Evolutionary conservation across 805 yeast species (phyloP), one percentile per base, ranked within the genome.

Genomic region (Wickerhamiella nectarea): DNA sequence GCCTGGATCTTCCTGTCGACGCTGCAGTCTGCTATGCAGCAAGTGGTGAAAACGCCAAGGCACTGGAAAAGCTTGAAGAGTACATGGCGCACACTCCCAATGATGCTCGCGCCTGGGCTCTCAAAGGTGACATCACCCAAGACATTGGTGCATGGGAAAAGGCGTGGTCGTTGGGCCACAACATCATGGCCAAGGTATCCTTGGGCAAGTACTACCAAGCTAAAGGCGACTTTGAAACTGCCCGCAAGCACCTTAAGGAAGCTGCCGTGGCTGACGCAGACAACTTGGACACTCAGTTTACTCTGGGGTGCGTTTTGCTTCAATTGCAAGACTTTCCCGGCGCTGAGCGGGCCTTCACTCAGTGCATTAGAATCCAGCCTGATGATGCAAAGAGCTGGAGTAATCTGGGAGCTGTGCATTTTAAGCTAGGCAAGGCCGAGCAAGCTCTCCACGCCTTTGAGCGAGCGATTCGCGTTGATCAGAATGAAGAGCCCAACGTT

Each of bases 11-110:
- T 69, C 71, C 76, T 55, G 74, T 80, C 31, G 96, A 89, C 54
- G 81, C 81, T 20, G 97, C 97, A 0, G 65, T 89, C 44, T 91
- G 97, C 66, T 76, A 81, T 53, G 94, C 94, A 2, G 80, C 94
- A 1, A 77, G 76, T 11, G 95, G 87, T 18, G 75, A 80, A 46
- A 83, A 75, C 50, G 61, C 59, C 1, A 71, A 74, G 46, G 96
- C 95, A 0, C 72, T 72, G 45, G 64, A 65, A 31, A 63, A 85
- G 14, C 63, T 91, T 33, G 52, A 66, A 21, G 63, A 66, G 19
- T 70, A 85, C 52, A 60, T 86, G 5, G 61, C 58, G 10, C 53
- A 61, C 12, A 69, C 73, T 52, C 85, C 93, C 3, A 67, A 72
- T 2, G 94, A 85, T 60, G 87, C 94, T 0, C 70, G 95, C 51